A percentile compares a stretch with the other conserved stretches of the same genome.
Conservation (phyloP, 352 stramenopile genomes). For the Phytophthora megakarya region DNA sequence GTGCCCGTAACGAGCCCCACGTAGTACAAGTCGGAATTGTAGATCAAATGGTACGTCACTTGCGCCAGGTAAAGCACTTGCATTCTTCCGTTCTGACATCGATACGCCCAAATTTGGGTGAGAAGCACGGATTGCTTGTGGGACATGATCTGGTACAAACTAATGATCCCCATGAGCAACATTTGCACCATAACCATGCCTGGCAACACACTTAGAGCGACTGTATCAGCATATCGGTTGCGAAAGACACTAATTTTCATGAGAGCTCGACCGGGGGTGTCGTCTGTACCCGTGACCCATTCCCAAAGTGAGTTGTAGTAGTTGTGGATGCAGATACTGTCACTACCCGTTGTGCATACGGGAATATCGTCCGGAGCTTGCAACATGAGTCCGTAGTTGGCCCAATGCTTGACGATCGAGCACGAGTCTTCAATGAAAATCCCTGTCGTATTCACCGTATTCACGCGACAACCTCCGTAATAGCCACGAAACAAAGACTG, state of each 20-base stretch:
- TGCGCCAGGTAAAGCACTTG: slow-evolving; percentile 29
- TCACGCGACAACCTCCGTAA: slow-evolving; percentile 27
- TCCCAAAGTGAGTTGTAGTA: slow-evolving; percentile 41
- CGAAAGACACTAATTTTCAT: slow-evolving; percentile 25
- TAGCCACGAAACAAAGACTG: slow-evolving; percentile 34
- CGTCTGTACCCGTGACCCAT: slow-evolving; percentile 20
- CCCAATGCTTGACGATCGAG: slow-evolving; percentile 13
- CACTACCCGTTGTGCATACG: slow-evolving; percentile 13
- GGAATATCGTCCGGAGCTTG: slow-evolving; percentile 29
- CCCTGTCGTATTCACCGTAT: slow-evolving; percentile 25
- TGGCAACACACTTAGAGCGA: slow-evolving; percentile 18
- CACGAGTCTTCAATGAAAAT: slow-evolving; percentile 32
- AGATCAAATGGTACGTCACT: slow-evolving; percentile 23
- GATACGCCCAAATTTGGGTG: slow-evolving; percentile 26
- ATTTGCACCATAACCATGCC: slow-evolving; percentile 25
- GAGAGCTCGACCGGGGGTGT: neutral
- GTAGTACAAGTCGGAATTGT: slow-evolving; percentile 29
- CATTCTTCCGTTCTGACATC: slow-evolving; percentile 32
- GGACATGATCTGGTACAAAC: slow-evolving; percentile 31
- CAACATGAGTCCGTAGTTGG: slow-evolving; percentile 33
- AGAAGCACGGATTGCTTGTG: slow-evolving; percentile 29
- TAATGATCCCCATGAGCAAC: slow-evolving; percentile 31
- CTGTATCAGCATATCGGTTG: slow-evolving; percentile 15
- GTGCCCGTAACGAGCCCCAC: slow-evolving; percentile 34
- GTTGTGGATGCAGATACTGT: slow-evolving; percentile 29